Percentiles rank a stretch among this genome's conserved stretches.
These are phyloP conservation scores for Carex myosuroides DNA, from an alignment of 176 grass and related monocot genomes.

Conservation along the genomic window DNA sequence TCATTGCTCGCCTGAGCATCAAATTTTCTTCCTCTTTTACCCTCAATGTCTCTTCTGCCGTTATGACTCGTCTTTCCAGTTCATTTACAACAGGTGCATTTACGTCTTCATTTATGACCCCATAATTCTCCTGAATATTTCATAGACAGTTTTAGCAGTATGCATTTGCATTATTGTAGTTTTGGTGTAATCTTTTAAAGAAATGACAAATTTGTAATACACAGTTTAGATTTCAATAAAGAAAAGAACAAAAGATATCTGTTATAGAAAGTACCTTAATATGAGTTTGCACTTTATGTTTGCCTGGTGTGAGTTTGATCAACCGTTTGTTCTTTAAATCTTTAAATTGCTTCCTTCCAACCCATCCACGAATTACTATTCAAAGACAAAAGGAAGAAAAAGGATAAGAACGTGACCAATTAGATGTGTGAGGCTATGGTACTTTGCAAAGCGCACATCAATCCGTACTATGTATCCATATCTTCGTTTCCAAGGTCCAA, in stretches of 20 bases:
- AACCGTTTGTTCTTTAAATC: slow-evolving; percentile 33
- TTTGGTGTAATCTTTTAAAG: neutral
- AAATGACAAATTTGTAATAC: neutral
- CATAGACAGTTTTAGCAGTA: neutral
- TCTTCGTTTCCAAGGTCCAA: too few species aligned
- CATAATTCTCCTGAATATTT: slow-evolving; percentile 5
- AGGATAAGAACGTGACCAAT: slow-evolving; percentile 24
- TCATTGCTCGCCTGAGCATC: slow-evolving; percentile 57
- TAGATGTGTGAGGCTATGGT: neutral
- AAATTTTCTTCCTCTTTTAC: slow-evolving; percentile 89
- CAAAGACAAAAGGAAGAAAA: slow-evolving; percentile 18
- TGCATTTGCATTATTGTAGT: neutral
- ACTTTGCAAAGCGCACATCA: too few species aligned
- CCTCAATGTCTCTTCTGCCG: slow-evolving; percentile 49
- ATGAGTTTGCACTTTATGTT: slow-evolving; percentile 24
- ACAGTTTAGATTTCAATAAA: neutral
- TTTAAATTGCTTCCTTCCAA: slow-evolving; percentile 59
- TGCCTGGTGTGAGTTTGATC: slow-evolving; percentile 13
- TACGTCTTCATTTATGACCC: slow-evolving; percentile 46
- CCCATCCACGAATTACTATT: slow-evolving; percentile 61
- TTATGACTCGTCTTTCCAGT: slow-evolving; percentile 42
- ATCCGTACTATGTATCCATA: too few species aligned
- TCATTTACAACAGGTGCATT: slow-evolving; percentile 39
- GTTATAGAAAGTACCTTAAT: slow-evolving; percentile 23
- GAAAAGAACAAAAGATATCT: neutral